These are phyloP conservation scores for Colletotrichum somersetense DNA, from an alignment of 2,329 filamentous ascomycete genomes.

Conservation along the genomic window DNA sequence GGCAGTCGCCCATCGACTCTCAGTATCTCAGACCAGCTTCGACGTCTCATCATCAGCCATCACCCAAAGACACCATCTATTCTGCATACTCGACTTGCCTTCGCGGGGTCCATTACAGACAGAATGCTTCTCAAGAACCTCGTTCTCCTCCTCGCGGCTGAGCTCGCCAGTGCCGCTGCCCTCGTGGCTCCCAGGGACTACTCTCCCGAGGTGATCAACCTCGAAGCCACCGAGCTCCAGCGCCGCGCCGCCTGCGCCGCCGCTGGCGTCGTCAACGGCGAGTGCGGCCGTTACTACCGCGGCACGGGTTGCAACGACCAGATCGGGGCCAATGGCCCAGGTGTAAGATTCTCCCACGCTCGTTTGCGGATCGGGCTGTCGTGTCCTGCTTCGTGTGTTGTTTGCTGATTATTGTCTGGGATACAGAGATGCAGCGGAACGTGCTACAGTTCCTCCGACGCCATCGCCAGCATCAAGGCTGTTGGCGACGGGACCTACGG, in stretches of 20 bases:
- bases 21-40: background rate
- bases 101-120: background rate
- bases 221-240: conserved; percentile 10
- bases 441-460: conserved; percentile 9
- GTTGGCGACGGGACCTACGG: conserved; percentile 8
- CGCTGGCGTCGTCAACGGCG: conserved; percentile 7
- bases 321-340: background rate
- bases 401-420: background rate
- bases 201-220: conserved; percentile 6
- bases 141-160: background rate
- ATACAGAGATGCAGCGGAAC: conserved; percentile 12
- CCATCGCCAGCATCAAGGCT: conserved; percentile 16
- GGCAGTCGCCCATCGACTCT: background rate
- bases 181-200: background rate
- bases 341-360: background rate
- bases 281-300: conserved; percentile 10
- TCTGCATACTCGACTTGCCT: background rate
- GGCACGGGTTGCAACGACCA: conserved; percentile 16
- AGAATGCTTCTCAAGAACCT: conserved; percentile 1
- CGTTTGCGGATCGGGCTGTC: background rate
- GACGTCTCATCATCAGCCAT: background rate
- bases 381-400: background rate
- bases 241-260: conserved; percentile 10
- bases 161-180: background rate
- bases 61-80: background rate